A percentile compares a stretch with the other conserved stretches of the same genome.
Conservation (phyloP, 768 basidiomycete species). For the Coprinopsis strossmayeri region DNA sequence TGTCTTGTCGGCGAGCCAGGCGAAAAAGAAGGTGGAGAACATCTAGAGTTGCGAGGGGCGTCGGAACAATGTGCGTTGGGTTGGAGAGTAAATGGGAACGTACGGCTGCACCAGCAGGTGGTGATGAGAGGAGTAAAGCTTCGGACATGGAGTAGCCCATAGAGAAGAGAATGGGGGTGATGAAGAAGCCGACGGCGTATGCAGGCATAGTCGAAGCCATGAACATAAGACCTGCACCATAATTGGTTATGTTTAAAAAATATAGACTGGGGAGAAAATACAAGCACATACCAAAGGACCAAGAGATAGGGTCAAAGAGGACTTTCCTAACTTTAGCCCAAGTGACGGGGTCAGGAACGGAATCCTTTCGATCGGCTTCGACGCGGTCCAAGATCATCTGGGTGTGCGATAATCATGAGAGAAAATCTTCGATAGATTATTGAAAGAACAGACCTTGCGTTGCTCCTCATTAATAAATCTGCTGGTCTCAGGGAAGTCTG, state of each 20-base stretch:
- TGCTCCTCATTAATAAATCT: slow-evolving; percentile 31
- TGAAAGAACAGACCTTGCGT: background rate
- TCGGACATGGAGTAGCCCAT: slow-evolving; percentile 26
- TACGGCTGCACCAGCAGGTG: slow-evolving; percentile 27
- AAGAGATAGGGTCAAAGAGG: slow-evolving; percentile 40
- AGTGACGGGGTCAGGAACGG: slow-evolving; percentile 36
- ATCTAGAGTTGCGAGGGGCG: slow-evolving; percentile 22
- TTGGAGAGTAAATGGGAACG: background rate
- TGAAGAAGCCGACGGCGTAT: slow-evolving; percentile 29
- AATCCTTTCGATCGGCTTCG: slow-evolving; percentile 45
- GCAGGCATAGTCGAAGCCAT: slow-evolving; percentile 30
- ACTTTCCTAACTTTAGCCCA: slow-evolving; percentile 28
- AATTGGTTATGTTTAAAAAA: background rate
- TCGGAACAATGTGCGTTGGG: background rate
- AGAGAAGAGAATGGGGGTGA: slow-evolving; percentile 25
- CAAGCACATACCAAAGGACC: slow-evolving; percentile 33
- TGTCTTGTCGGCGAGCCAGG: slow-evolving; percentile 30
- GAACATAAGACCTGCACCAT: slow-evolving; percentile 28
- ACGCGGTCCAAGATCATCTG: slow-evolving; percentile 37
- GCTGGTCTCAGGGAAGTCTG: slow-evolving; percentile 43
- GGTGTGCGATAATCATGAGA: slow-evolving; percentile 23
- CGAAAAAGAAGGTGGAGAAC: slow-evolving; percentile 27
- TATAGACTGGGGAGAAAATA: background rate
- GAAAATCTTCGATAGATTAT: background rate
- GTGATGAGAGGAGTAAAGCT: slow-evolving; percentile 27